Percentiles rank a stretch among this genome's conserved stretches.
phyloP scores from a whole-genome alignment of 2,329 filamentous ascomycete genomes.

The Hymenoscyphus scutula region DNA sequence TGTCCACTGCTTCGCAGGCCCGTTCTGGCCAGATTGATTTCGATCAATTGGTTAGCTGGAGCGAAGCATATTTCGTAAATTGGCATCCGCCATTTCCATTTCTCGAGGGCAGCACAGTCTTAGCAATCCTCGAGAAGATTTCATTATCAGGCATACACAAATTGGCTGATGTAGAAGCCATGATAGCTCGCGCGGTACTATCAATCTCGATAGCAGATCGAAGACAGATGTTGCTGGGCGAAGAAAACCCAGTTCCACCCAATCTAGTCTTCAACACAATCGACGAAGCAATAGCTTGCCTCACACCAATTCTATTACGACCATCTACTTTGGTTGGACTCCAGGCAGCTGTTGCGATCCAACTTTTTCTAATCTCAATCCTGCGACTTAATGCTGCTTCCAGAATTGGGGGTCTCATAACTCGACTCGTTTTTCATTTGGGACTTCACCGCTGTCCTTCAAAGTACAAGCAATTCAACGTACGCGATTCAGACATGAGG shows the following conservation, averaged over 20 bases:
- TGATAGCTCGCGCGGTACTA: conserved; percentile 48
- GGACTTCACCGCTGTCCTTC: conserved; percentile 57
- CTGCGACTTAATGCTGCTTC: conserved; percentile 56
- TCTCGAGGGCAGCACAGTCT: conserved; percentile 51
- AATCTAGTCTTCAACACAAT: conserved; percentile 47
- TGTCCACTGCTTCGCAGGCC: conserved; percentile 17
- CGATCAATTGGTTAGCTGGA: conserved; percentile 48
- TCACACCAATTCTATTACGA: conserved; percentile 46
- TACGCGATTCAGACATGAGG: neutral
- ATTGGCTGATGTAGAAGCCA: conserved; percentile 39
- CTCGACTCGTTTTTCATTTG: conserved; percentile 54
- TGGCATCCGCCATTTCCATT: conserved; percentile 59
- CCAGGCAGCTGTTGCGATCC: conserved; percentile 52
- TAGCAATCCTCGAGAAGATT: conserved; percentile 46
- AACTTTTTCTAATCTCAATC: conserved; percentile 55
- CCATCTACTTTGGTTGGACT: conserved; percentile 47
- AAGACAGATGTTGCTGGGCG: conserved; percentile 40
- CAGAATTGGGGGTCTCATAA: conserved; percentile 52
- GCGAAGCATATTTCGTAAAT: conserved; percentile 52
- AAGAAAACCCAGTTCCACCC: conserved; percentile 39
- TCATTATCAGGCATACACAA: conserved; percentile 36
- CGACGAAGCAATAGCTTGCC: conserved; percentile 49
- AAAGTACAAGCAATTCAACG: conserved; percentile 49
- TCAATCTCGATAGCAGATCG: conserved; percentile 54
- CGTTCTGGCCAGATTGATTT: conserved; percentile 38